Conservation (phyloP, 371 early-diverging fungal species). For the Circinella minor region DNA sequence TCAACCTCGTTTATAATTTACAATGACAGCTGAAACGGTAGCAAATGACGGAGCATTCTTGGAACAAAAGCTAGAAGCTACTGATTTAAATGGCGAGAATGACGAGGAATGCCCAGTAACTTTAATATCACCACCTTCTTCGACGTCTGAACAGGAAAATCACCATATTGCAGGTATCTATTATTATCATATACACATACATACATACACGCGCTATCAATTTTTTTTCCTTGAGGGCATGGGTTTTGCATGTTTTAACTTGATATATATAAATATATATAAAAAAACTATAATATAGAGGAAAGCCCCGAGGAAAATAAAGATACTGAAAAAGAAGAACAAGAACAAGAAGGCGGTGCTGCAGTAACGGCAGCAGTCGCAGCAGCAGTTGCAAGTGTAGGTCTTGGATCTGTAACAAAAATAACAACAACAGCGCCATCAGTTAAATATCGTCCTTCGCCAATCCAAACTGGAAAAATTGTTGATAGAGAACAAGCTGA, state of each 20-base stretch:
- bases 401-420: neutral
- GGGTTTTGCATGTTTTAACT: neutral
- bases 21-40: neutral
- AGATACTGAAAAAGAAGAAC: neutral
- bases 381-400: conserved; percentile 6
- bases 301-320: conserved; percentile 3
- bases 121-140: neutral
- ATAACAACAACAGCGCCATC: neutral
- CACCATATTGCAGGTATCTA: neutral
- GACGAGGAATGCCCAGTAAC: neutral
- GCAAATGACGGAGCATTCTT: neutral
- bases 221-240: neutral
- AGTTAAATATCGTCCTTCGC: neutral
- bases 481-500: neutral
- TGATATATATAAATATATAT: too few species aligned
- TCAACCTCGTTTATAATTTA: neutral
- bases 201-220: neutral
- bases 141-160: neutral
- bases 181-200: too few species aligned
- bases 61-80: conserved; percentile 5
- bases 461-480: neutral
- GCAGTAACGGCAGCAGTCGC: conserved; percentile 1
- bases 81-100: neutral
- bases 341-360: neutral
- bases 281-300: too few species aligned